A percentile compares a stretch with the other conserved stretches of the same genome.
phyloP scores from a whole-genome alignment of 371 early-diverging fungal genomes.

The Batkoa obscura region DNA sequence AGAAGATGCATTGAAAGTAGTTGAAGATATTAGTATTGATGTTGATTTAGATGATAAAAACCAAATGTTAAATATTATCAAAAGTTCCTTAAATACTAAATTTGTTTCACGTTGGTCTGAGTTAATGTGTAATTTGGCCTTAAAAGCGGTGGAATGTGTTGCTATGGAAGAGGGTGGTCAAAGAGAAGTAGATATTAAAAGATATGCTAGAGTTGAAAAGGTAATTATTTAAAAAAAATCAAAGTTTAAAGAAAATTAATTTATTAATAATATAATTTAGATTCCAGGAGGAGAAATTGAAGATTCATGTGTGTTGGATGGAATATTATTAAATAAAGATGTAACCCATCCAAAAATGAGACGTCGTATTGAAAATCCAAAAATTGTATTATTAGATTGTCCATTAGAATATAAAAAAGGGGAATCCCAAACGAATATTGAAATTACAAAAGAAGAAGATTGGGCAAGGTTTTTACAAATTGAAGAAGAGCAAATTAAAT shows the following conservation, averaged over 20 bases:
- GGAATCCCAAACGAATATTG: conserved; percentile 98
- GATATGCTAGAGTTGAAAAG: conserved; percentile 96
- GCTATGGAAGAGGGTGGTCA: conserved; percentile 49
- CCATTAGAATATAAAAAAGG: conserved; percentile 99
- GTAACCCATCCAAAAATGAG: conserved; percentile 99
- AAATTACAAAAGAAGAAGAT: conserved; percentile 91
- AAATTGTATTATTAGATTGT: conserved; percentile 95
- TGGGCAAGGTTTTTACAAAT: conserved; percentile 95
- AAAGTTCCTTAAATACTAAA: conserved; percentile 92
- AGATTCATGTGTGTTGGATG: conserved; percentile 93
- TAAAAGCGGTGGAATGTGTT: conserved; percentile 89
- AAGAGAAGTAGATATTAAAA: conserved; percentile 91
- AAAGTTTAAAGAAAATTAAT: too few relatives aligned
- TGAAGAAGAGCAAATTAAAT: conserved; percentile 98
- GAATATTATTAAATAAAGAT: conserved; percentile 98
- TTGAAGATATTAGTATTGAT: conserved; percentile 64
- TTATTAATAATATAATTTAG: too few relatives aligned
- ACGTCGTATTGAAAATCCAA: conserved; percentile 94
- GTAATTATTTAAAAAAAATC: too few relatives aligned
- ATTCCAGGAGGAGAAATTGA: conserved; percentile 97
- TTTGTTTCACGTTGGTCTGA: conserved; percentile 90
- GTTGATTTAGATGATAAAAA: conserved; percentile 66
- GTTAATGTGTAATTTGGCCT: conserved; percentile 92
- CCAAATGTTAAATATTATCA: conserved; percentile 80
- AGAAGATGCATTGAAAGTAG: conserved; percentile 69